Base-by-base conservation (phyloP, 2,329 filamentous ascomycete species). In the Sordariomycetes sp. region DNA sequence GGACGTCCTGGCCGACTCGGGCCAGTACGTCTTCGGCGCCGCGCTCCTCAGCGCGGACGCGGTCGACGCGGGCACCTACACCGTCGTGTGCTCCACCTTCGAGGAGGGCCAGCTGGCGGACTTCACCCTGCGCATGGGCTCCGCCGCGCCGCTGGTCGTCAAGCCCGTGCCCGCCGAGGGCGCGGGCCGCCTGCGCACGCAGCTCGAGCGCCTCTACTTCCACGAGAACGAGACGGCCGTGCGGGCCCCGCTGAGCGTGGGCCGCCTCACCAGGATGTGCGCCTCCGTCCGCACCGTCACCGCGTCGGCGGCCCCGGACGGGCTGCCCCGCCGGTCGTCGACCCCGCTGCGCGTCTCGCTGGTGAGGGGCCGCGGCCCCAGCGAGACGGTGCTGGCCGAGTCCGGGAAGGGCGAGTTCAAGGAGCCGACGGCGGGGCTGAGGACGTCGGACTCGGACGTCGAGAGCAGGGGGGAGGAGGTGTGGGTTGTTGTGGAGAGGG, bases 21-120 rank as follows among this genome's bases (percentile, higher is more conserved):
- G 89, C n/a, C 90, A 96, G 64, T 97, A 99, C 71, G 85, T 89
- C 54, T 85, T 87, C 32, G 88, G 88, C 32, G 89, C 88, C 67
- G 88, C 89, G 3, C 76, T 91, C 35, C 85, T 87, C 2, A 82
- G 89, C 61, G 73, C 81, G 63, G 70, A 65, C 66, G 62, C 74
- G 22, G 73, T 96, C 20, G 83, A 85, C 46, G 74, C 82, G 1
- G 93, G 93, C 0, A 78, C 78, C 0, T 99, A 97, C 70, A 97
- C 90, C 0, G 79, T 96, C 59, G 87, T 97, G 7, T 93, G 88
- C 68, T 96, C 90, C 2, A 96, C 93, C 0, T 97, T 95, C 69
- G 90, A 96, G 62, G 80, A 87, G 0, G 87, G 87, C 10, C 89
- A 95, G 66, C 76, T 83, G 1, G 89, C 88, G 3, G 78, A 79